Evolutionary conservation across 495 filamentous ascomycete species (phyloP).

Genomic region (Xylaria venustula): DNA sequence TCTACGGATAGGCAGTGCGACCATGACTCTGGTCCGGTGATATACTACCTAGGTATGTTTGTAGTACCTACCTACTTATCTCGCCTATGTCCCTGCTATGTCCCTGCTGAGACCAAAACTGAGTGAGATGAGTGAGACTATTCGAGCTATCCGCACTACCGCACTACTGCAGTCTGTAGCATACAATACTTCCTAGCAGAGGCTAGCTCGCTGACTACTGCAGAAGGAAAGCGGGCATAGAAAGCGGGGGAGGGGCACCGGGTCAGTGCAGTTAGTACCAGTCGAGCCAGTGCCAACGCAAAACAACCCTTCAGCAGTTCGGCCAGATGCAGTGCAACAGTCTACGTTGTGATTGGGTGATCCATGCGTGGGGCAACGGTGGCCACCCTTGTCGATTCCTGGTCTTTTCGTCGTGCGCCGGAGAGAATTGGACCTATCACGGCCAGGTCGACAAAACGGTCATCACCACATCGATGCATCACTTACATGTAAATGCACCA

Average conservation of each 20-base stretch:
- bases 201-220: no score
- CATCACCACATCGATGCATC: slow-evolving; percentile 8
- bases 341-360: neutral
- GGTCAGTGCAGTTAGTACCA: neutral
- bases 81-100: no score
- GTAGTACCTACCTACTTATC: neutral
- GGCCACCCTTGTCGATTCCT: no score
- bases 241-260: neutral
- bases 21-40: slow-evolving; percentile 1
- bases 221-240: no score
- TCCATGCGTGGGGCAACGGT: neutral
- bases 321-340: neutral
- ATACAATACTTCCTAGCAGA: no score
- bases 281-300: neutral
- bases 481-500: no score
- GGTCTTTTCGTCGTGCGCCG: neutral
- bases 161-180: no score
- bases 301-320: neutral
- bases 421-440: neutral
- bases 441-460: neutral
- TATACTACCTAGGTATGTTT: no score
- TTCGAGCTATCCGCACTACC: no score
- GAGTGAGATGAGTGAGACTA: no score
- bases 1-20: neutral
- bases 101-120: no score